Evolutionary conservation across 2,329 filamentous ascomycete genomes (phyloP).

Genomic region (Drechslerella dactyloides): DNA sequence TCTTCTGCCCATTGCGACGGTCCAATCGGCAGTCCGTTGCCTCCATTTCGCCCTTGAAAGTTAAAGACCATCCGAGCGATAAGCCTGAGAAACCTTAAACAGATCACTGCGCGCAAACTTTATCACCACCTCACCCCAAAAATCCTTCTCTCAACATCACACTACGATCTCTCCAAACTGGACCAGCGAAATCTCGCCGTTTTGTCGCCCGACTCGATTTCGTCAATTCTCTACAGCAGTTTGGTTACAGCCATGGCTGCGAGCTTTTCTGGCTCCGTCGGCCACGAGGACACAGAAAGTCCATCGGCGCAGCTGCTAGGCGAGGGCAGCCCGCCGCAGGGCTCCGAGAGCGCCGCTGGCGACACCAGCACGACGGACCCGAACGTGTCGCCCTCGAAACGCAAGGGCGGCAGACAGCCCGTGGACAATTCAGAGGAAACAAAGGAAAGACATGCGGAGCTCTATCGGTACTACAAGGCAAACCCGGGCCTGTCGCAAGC

Average conservation of each 20-base stretch:
- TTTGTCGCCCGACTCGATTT: slow-evolving; percentile 28
- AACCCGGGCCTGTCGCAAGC: slow-evolving; percentile 48
- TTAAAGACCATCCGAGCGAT: slow-evolving; percentile 22
- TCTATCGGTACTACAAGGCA: slow-evolving; percentile 45
- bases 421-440: slow-evolving; percentile 48
- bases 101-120: slow-evolving; percentile 29
- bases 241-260: slow-evolving; percentile 44
- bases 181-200: slow-evolving; percentile 6
- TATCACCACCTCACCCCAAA: slow-evolving; percentile 8
- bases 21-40: slow-evolving; percentile 21
- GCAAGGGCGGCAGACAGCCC: slow-evolving; percentile 43
- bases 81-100: slow-evolving; percentile 25
- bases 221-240: slow-evolving; percentile 15
- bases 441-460: slow-evolving; percentile 45
- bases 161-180: background rate
- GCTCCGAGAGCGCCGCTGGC: slow-evolving; percentile 47
- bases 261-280: slow-evolving; percentile 42
- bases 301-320: slow-evolving; percentile 45
- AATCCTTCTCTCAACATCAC: background rate
- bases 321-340: slow-evolving; percentile 41
- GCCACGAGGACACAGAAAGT: slow-evolving; percentile 47
- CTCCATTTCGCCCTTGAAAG: slow-evolving; percentile 26
- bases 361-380: slow-evolving; percentile 44
- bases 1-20: slow-evolving; percentile 20
- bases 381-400: slow-evolving; percentile 44